Evolutionary conservation across 164 flowering plant genomes (phyloP).

Genomic region (Liriodendron chinense): DNA sequence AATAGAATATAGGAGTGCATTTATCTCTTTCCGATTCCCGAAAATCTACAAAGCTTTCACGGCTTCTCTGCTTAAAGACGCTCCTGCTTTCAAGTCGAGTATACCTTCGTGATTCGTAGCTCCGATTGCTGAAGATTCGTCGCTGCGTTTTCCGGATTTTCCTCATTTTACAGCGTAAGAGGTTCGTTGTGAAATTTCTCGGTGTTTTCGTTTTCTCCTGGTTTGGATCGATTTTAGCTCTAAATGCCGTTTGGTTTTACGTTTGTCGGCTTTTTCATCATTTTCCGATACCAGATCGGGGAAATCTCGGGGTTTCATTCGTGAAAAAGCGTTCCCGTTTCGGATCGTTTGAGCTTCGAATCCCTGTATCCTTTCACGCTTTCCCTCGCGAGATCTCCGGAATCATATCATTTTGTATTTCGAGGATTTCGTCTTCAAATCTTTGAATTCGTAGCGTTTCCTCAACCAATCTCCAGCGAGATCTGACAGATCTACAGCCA

Average conservation of each 20-base stretch:
- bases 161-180: not conserved
- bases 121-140: not conserved
- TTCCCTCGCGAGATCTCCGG: not conserved
- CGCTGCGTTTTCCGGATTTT: not conserved
- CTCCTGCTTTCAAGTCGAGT: not conserved
- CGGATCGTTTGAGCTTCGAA: not conserved
- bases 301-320: no score
- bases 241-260: not conserved
- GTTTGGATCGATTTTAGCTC: no score
- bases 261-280: no score
- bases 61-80: slow-evolving; percentile 7
- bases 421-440: not conserved
- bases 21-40: slow-evolving; percentile 14
- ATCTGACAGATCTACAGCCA: not conserved
- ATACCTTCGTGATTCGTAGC: not conserved
- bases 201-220: not conserved
- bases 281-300: no score
- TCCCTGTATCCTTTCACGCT: not conserved
- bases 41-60: slow-evolving; percentile 10
- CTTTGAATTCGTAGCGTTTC: not conserved
- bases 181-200: slow-evolving; percentile 1
- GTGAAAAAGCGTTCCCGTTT: not conserved
- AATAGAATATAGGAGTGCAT: not conserved
- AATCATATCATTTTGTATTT: not conserved
- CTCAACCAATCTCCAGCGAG: not conserved